A percentile compares a stretch with the other conserved stretches of the same genome.
These are phyloP conservation scores for Beauveria asiatica DNA, from an alignment of 2,329 filamentous ascomycete species.

Conservation along the genomic window DNA sequence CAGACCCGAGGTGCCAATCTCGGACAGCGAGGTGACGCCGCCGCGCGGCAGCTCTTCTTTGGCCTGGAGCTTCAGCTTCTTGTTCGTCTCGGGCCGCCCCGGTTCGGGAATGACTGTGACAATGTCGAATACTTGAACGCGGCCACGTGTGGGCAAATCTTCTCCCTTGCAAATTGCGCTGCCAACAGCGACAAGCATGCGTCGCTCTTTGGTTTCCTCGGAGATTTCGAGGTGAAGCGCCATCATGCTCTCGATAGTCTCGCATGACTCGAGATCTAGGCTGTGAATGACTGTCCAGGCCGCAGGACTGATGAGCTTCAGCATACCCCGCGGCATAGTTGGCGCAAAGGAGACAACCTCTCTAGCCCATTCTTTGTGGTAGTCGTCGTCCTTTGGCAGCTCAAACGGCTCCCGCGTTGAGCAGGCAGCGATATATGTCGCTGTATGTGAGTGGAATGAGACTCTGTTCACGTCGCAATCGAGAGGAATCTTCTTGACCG, in stretches of 20 bases:
- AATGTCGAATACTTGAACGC: constrained; percentile 85
- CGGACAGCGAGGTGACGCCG: constrained; percentile 77
- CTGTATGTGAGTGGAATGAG: constrained; percentile 66
- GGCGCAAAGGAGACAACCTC: constrained; percentile 61
- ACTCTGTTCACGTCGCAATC: constrained; percentile 63
- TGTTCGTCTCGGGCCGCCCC: constrained; percentile 74
- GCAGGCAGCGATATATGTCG: constrained; percentile 70
- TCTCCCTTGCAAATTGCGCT: constrained; percentile 83
- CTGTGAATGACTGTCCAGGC: constrained; percentile 74
- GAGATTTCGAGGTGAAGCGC: constrained; percentile 82
- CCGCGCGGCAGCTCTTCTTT: constrained; percentile 89
- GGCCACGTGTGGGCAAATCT: constrained; percentile 76
- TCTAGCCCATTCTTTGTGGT: constrained; percentile 70
- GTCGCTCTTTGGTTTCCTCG: constrained; percentile 80
- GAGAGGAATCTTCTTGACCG: constrained; percentile 62
- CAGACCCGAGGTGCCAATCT: constrained; percentile 79
- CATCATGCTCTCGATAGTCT: constrained; percentile 74
- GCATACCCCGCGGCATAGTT: constrained; percentile 57
- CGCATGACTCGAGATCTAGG: constrained; percentile 62
- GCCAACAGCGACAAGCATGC: constrained; percentile 73
- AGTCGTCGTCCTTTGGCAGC: constrained; percentile 77
- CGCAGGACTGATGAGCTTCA: constrained; percentile 71
- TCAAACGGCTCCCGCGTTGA: constrained; percentile 63
- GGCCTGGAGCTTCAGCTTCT: constrained; percentile 74
- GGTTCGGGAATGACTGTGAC: constrained; percentile 88